phyloP scores from a whole-genome alignment of 2,329 filamentous ascomycete genomes.

The Epichloe scottii region DNA sequence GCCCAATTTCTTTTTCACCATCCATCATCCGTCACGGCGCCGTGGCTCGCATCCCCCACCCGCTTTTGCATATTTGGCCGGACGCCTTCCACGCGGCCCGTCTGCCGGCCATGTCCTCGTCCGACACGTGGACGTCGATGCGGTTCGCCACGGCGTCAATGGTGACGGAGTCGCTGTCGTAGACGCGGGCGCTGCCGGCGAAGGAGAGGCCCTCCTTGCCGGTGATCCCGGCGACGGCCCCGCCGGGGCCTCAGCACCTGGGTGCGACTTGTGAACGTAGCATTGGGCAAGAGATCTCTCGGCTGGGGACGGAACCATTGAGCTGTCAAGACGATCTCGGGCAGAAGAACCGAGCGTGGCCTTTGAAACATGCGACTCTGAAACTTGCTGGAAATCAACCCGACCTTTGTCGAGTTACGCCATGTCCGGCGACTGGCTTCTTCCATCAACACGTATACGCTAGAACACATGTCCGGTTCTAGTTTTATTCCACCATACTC shows the following conservation, averaged over 20 bases:
- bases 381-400: no score
- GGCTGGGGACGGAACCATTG: no score
- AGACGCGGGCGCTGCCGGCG: slow-evolving; percentile 68
- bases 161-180: slow-evolving; percentile 73
- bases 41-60: slow-evolving; percentile 84
- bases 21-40: slow-evolving; percentile 70
- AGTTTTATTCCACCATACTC: no score
- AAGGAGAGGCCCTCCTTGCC: slow-evolving; percentile 85
- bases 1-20: slow-evolving; percentile 11
- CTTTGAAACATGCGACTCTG: no score
- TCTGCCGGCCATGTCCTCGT: slow-evolving; percentile 56
- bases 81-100: slow-evolving; percentile 59
- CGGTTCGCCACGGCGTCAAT: slow-evolving; percentile 76
- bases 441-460: no score
- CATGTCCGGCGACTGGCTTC: no score
- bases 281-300: no score
- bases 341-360: no score
- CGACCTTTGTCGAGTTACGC: no score
- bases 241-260: slow-evolving; percentile 60
- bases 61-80: slow-evolving; percentile 77
- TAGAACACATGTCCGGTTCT: no score
- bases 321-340: no score
- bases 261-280: no score
- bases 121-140: slow-evolving; percentile 54
- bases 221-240: slow-evolving; percentile 91